Conservation (phyloP, 2,329 filamentous ascomycete genomes). For the Pseudogymnoascus sp. region DNA sequence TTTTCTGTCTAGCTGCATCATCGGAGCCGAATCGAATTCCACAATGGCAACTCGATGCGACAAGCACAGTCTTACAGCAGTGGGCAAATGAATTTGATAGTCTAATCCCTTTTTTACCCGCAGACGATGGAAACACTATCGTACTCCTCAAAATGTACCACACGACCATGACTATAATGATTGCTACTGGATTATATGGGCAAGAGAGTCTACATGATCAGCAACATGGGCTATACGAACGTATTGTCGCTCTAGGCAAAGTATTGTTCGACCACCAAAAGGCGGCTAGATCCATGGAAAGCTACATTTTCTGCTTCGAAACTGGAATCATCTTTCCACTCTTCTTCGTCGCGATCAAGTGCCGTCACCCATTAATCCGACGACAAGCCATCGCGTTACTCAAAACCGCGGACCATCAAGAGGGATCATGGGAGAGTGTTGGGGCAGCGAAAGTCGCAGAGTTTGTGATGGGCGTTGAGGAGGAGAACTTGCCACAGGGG, state of each 20-base stretch:
- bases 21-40: conserved; percentile 12
- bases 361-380: conserved; percentile 43
- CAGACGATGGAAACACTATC: neutral
- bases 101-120: neutral
- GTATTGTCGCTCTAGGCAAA: conserved; percentile 11
- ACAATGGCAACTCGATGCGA: conserved; percentile 5
- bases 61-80: neutral
- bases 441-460: neutral
- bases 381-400: conserved; percentile 54
- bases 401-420: conserved; percentile 47
- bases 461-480: neutral
- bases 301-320: neutral
- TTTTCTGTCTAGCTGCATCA: conserved; percentile 10
- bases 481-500: neutral
- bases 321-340: conserved; percentile 51
- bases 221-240: neutral
- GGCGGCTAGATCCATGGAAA: neutral
- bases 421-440: conserved; percentile 55
- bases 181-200: conserved; percentile 10
- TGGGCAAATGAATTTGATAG: neutral
- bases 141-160: conserved; percentile 13
- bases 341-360: conserved; percentile 55
- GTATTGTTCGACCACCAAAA: neutral
- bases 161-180: conserved; percentile 10
- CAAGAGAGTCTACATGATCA: conserved; percentile 10